Percentiles rank a stretch among this genome's conserved stretches.
Conservation (phyloP, 2,329 filamentous ascomycete species). For the Colletotrichum nymphaeae region DNA sequence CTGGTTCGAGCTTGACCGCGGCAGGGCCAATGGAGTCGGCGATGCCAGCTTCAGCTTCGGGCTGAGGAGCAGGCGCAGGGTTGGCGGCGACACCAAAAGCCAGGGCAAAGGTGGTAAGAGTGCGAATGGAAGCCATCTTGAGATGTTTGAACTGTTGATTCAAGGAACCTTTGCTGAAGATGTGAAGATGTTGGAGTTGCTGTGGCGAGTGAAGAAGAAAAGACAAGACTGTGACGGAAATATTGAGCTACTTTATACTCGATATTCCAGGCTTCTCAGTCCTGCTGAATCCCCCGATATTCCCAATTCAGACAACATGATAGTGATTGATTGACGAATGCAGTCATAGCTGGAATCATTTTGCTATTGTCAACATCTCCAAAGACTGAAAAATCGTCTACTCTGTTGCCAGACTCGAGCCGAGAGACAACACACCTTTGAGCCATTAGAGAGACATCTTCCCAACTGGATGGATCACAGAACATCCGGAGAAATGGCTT, state of each 20-base stretch:
- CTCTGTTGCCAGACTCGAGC: neutral
- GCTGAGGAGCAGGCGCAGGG: neutral
- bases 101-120: neutral
- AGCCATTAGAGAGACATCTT: neutral
- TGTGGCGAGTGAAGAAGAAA: constrained; percentile 1
- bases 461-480: neutral
- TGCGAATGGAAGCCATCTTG: constrained; percentile 26
- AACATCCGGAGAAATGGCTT: neutral
- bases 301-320: neutral
- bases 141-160: neutral
- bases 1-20: neutral
- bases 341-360: neutral
- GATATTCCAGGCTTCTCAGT: neutral
- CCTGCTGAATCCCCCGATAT: neutral
- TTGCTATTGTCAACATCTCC: constrained; percentile 1
- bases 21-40: neutral
- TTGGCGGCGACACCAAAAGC: constrained; percentile 12
- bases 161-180: neutral
- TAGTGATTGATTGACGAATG: neutral
- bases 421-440: neutral
- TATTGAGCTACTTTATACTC: neutral
- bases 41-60: neutral
- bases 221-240: neutral
- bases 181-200: neutral
- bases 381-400: neutral